Base-by-base conservation (phyloP, 1,284 basidiomycete genomes). In the Pulveroboletus sp. region DNA sequence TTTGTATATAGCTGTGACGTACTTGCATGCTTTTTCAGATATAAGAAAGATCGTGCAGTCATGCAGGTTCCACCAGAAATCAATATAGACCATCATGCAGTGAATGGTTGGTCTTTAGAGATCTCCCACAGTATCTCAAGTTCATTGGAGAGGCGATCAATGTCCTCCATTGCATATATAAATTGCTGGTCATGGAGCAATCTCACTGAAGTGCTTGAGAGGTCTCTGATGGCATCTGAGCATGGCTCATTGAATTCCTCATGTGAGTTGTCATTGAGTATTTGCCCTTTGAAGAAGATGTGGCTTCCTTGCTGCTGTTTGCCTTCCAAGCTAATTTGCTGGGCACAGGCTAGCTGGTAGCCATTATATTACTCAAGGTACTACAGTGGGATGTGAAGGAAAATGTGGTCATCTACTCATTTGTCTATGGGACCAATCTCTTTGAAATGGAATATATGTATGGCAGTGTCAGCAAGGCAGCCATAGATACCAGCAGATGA, bases 401-500 rank as follows among this genome's bases (percentile, higher is more conserved):
- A 49, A 3, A 49, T 31, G 4, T 47, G 38, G 36, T 38, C 36
- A 7, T 38, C 36, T 0, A 38, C n/a, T 10, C 36, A 38, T 38
- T 38, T 38, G 3, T 38, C 36, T 2, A 49, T 3, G 0, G 22
- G 48, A 0, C 22, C 39, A 0, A 60, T 49, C 0, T 52, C 49
- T 1, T 43, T 33, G 7, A 5, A 9, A 0, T 12, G 4, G 14
- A 60, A 43, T 1, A 60, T 33, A 0, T 58, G 6, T 2, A 43
- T 42, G 2, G 11, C 65, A 0, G 74, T 72, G 58, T 80, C 75
- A 0, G 59, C 72, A 0, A 77, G n/a, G 0, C 57, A 12, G 0
- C 77, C 73, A 38, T 73, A 78, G 0, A 63, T 45, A 0, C 79
- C 74, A 0, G 68, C 64, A 0, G 70, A 68, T 2, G 74, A 69